Conservation (phyloP, 2,329 filamentous ascomycete genomes). For the Paecilomyces dactylethromorphus region DNA sequence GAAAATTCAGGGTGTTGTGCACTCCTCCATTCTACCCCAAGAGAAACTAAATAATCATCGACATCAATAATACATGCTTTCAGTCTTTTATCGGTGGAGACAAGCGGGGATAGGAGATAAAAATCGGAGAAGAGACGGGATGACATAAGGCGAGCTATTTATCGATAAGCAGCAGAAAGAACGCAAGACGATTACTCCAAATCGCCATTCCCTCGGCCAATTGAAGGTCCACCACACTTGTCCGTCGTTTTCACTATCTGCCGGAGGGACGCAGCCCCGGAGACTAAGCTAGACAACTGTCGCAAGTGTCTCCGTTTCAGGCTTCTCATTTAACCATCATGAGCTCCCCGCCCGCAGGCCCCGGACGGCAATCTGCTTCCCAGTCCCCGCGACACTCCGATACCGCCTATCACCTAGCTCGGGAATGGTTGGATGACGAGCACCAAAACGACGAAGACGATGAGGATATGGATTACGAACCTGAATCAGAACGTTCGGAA, state of each 20-base stretch:
- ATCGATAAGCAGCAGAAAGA: constrained; percentile 12
- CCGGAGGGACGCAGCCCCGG: not conserved
- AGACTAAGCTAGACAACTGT: not conserved
- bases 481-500: constrained; percentile 33
- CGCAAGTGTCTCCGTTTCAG: not conserved
- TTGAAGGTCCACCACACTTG: not conserved
- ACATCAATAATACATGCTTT: no score
- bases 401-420: constrained; percentile 28
- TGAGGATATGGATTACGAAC: constrained; percentile 49
- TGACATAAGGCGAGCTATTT: not conserved
- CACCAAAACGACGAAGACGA: constrained; percentile 28
- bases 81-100: no score
- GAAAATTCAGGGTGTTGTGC: no score
- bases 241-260: not conserved
- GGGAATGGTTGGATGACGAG: constrained; percentile 30
- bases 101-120: no score
- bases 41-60: no score
- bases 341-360: constrained; percentile 21
- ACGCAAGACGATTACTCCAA: not conserved
- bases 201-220: constrained; percentile 1
- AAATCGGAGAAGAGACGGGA: no score
- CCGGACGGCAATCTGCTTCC: constrained; percentile 15
- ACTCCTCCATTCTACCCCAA: no score
- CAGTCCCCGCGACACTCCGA: constrained; percentile 14
- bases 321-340: constrained; percentile 14